Evolutionary conservation across 2,329 filamentous ascomycete species (phyloP).

Genomic region (Zasmidium angulare): DNA sequence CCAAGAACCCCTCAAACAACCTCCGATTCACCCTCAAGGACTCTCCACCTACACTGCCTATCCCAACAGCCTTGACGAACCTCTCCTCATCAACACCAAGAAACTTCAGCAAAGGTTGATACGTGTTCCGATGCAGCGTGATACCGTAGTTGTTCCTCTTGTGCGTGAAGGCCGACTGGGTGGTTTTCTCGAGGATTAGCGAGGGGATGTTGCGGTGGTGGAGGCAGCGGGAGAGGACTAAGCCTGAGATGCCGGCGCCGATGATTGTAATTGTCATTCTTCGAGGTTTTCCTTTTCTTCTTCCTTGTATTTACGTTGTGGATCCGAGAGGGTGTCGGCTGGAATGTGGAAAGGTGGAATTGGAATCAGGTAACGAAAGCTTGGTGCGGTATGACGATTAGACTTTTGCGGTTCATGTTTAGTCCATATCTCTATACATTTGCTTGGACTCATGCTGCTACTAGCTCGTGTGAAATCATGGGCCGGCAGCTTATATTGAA

Average conservation of each 20-base stretch:
- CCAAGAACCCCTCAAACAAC: constrained; percentile 37
- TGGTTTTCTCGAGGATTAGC: constrained; percentile 38
- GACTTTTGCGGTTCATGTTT: background rate
- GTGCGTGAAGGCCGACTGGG: constrained; percentile 17
- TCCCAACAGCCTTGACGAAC: constrained; percentile 35
- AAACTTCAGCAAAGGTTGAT: constrained; percentile 34
- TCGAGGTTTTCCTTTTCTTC: background rate
- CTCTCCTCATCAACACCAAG: constrained; percentile 34
- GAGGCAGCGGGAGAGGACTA: constrained; percentile 41
- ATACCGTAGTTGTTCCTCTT: constrained; percentile 41
- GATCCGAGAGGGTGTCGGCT: too few relatives aligned
- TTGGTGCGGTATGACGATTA: constrained; percentile 1
- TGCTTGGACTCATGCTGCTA: too few relatives aligned
- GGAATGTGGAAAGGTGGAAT: too few relatives aligned
- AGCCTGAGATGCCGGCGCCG: constrained; percentile 48
- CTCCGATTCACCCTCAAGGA: constrained; percentile 39
- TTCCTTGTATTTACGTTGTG: too few relatives aligned
- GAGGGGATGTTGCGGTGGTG: constrained; percentile 33
- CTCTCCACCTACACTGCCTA: constrained; percentile 17
- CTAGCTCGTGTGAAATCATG: too few relatives aligned
- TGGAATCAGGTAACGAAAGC: too few relatives aligned
- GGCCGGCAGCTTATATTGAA: too few relatives aligned
- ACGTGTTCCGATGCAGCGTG: constrained; percentile 37
- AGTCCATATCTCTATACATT: background rate
- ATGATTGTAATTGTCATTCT: constrained; percentile 38